A percentile compares a stretch with the other conserved stretches of the same genome.
Evolutionary conservation across 2,329 filamentous ascomycete species (phyloP).

Genomic region (Neoarthrinium moseri): DNA sequence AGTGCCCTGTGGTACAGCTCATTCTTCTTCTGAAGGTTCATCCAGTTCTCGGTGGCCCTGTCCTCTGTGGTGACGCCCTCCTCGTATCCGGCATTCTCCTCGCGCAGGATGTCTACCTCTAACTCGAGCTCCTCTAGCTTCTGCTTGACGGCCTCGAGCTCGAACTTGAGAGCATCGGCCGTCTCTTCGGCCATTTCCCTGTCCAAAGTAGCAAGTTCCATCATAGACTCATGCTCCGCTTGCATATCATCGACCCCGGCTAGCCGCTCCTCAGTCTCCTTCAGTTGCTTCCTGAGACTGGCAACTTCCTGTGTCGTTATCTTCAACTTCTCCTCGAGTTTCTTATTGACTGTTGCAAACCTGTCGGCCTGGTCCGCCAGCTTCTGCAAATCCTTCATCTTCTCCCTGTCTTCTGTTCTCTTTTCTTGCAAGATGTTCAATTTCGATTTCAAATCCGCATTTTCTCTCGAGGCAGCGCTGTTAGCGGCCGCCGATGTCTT

Average conservation of each 20-base stretch:
- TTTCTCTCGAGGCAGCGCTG: slow-evolving; percentile 60
- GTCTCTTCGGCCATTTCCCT: slow-evolving; percentile 96
- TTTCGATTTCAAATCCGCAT: slow-evolving; percentile 87
- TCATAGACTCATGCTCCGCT: slow-evolving; percentile 78
- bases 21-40: slow-evolving; percentile 89
- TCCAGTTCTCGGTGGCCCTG: slow-evolving; percentile 79
- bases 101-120: slow-evolving; percentile 81
- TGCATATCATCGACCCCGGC: slow-evolving; percentile 71
- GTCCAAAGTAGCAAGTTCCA: slow-evolving; percentile 87
- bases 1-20: slow-evolving; percentile 85
- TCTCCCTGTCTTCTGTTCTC: slow-evolving; percentile 79
- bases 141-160: slow-evolving; percentile 73
- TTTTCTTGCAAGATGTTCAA: slow-evolving; percentile 86
- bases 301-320: slow-evolving; percentile 77
- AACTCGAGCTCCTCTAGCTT: slow-evolving; percentile 82
- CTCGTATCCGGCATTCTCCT: slow-evolving; percentile 82
- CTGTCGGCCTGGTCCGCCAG: slow-evolving; percentile 74
- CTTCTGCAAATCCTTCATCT: slow-evolving; percentile 74
- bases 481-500: slow-evolving; percentile 40
- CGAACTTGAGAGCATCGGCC: slow-evolving; percentile 76
- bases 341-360: slow-evolving; percentile 83
- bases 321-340: slow-evolving; percentile 85
- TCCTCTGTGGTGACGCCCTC: slow-evolving; percentile 88
- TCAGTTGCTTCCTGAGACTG: slow-evolving; percentile 74
- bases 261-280: slow-evolving; percentile 69